A percentile compares a stretch with the other conserved stretches of the same genome.
Evolutionary conservation across 2,329 filamentous ascomycete genomes (phyloP).

Genomic region (Fusarium bactridioides): DNA sequence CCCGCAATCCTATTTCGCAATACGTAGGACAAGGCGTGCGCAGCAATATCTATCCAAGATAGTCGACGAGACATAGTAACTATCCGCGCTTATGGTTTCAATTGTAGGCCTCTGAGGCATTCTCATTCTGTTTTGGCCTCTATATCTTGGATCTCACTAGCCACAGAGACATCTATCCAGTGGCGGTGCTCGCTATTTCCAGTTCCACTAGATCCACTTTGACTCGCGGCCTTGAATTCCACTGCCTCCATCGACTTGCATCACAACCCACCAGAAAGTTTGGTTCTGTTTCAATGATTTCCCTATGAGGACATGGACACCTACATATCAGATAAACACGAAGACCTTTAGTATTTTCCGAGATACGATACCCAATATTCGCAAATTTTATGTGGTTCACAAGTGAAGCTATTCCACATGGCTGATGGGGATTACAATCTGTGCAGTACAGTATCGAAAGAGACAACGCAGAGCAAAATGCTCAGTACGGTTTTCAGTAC

Average conservation of each 20-base stretch:
- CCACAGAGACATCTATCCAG: slow-evolving; percentile 12
- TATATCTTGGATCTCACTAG: slow-evolving; percentile 7
- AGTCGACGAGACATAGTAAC: not conserved
- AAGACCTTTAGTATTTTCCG: not conserved
- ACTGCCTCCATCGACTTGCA: slow-evolving; percentile 27
- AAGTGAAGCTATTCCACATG: not conserved
- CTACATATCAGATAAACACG: not conserved
- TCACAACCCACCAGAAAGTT: slow-evolving; percentile 20
- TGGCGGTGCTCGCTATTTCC: slow-evolving; percentile 29
- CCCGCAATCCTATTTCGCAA: slow-evolving; percentile 16
- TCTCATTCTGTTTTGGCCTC: not conserved
- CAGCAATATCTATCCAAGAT: not conserved
- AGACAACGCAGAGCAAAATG: not conserved
- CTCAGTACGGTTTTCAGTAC: slow-evolving; percentile 4
- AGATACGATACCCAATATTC: not conserved
- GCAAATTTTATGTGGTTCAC: slow-evolving; percentile 1
- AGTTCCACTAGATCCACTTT: slow-evolving; percentile 29
- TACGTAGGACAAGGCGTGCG: slow-evolving; percentile 10
- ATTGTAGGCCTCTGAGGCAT: slow-evolving; percentile 12
- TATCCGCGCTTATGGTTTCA: slow-evolving; percentile 21
- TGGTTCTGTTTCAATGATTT: slow-evolving; percentile 24
- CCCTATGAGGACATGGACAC: not conserved
- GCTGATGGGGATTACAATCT: not conserved
- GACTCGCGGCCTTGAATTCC: slow-evolving; percentile 40
- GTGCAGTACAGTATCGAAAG: not conserved